These are phyloP conservation scores for Eutrema salsugineum DNA, from an alignment of 441 rosid species.

Conservation along the genomic window DNA sequence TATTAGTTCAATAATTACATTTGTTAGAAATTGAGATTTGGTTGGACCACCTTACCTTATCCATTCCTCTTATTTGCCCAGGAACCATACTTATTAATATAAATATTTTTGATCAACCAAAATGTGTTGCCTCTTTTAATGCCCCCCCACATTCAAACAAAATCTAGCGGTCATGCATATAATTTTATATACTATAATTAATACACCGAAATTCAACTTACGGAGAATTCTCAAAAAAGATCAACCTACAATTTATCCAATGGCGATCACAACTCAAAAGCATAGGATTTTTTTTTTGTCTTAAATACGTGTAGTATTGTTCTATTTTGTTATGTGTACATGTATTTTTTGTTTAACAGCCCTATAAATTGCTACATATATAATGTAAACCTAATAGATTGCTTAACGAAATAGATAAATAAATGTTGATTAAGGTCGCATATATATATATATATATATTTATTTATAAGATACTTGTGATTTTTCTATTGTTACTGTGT, in stretches of 20 bases:
- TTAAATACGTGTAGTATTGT: too few relatives aligned
- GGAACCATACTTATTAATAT: not conserved
- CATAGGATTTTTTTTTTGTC: not conserved
- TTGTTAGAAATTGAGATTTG: not conserved
- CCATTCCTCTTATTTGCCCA: not conserved
- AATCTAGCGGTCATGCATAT: not conserved
- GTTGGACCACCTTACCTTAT: not conserved
- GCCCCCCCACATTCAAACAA: not conserved
- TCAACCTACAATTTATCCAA: not conserved
- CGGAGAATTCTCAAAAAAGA: not conserved
- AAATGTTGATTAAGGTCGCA: too few relatives aligned
- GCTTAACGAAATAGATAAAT: too few relatives aligned
- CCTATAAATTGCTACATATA: too few relatives aligned
- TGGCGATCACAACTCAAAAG: not conserved
- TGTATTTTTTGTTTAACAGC: too few relatives aligned
- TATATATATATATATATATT: too few relatives aligned
- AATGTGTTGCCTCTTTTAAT: not conserved
- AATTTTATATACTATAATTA: not conserved
- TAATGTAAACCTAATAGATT: too few relatives aligned
- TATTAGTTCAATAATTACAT: not conserved
- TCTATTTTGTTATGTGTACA: too few relatives aligned
- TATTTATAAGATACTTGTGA: too few relatives aligned
- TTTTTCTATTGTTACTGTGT: too few relatives aligned
- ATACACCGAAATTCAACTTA: not conserved
- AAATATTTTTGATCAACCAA: not conserved